Evolutionary conservation across 768 basidiomycete species (phyloP), one percentile per base, ranked within the genome.

Genomic region (Terana coerulea): DNA sequence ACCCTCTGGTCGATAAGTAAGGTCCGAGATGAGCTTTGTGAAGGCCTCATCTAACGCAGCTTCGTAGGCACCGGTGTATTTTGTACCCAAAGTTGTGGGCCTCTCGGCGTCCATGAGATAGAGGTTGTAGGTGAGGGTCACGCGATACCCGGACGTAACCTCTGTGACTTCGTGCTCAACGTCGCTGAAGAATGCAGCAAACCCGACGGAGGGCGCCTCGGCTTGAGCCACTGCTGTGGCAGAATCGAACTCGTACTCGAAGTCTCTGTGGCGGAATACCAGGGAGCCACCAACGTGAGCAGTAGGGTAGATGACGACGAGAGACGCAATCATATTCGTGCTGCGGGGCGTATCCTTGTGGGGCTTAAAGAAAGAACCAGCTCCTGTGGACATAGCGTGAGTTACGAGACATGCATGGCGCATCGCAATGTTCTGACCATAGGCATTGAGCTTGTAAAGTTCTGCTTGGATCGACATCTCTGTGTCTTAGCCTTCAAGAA

Each of bases 261-360:
- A 7, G 11, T 28, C 33, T 9, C 39, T 24, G 31, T 54, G 39
- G 39, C 24, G 53, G 21, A 80, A 63, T 3, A 65, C 43, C 10
- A 76, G 64, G 26, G 63, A 56, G 2, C 77, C 78, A 0, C 77
- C 77, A 52, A 73, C 61, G 53, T 78, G 72, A 0, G 51, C 22
- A 4, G 72, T 72, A 19, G 78, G 77, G 40, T 76, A 68, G 22
- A 74, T 67, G 25, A 79, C 54, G 1, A 79, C 70, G 10, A 82
- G 67, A 1, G 77, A 77, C 5, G 74, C 78, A 25, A 80, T 62
- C 61, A 62, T 60, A 52, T 47, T 29, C 12, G 43, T 29, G 7
- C 30, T 52, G n/a, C 59, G 53, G 1, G 63, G 63, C 3, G 61
- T 64, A 42, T 64, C 63, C 40, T 59, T 54, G 54, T 64, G 63